Evolutionary conservation across 2,329 filamentous ascomycete species (phyloP).

Genomic region (Apiospora hydei): DNA sequence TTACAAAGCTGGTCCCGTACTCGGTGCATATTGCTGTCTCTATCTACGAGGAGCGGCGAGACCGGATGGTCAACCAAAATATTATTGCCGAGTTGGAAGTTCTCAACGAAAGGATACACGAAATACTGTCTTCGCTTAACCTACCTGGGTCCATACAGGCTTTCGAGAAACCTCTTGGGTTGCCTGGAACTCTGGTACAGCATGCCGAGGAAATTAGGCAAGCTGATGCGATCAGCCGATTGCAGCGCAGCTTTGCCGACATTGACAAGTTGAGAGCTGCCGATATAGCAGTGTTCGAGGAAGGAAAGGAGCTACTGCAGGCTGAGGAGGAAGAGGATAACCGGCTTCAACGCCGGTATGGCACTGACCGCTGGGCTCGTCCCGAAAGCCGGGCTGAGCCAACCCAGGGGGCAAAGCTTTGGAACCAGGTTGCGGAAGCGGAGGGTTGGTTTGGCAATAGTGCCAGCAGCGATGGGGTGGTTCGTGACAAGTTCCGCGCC

Average conservation of each 20-base stretch:
- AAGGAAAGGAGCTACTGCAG: slow-evolving; percentile 79
- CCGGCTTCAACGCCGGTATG: slow-evolving; percentile 76
- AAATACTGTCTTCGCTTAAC: slow-evolving; percentile 81
- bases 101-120: slow-evolving; percentile 81
- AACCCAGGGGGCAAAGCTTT: slow-evolving; percentile 69
- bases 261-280: slow-evolving; percentile 87
- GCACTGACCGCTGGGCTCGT: slow-evolving; percentile 85
- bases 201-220: slow-evolving; percentile 95
- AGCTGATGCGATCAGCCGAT: slow-evolving; percentile 80
- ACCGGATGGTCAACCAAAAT: slow-evolving; percentile 87
- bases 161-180: slow-evolving; percentile 88
- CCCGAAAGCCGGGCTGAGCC: slow-evolving; percentile 73
- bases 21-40: slow-evolving; percentile 94
- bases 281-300: slow-evolving; percentile 80
- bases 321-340: slow-evolving; percentile 87
- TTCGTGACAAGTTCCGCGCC: slow-evolving; percentile 79
- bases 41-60: slow-evolving; percentile 91
- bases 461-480: slow-evolving; percentile 62
- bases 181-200: slow-evolving; percentile 84
- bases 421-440: slow-evolving; percentile 78
- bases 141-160: slow-evolving; percentile 93
- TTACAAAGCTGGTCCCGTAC: slow-evolving; percentile 92
- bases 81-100: slow-evolving; percentile 86
- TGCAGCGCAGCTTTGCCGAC: slow-evolving; percentile 84
- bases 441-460: slow-evolving; percentile 82